These are phyloP conservation scores for Claviceps monticola DNA, from an alignment of 2,329 filamentous ascomycete genomes.

Conservation along the genomic window DNA sequence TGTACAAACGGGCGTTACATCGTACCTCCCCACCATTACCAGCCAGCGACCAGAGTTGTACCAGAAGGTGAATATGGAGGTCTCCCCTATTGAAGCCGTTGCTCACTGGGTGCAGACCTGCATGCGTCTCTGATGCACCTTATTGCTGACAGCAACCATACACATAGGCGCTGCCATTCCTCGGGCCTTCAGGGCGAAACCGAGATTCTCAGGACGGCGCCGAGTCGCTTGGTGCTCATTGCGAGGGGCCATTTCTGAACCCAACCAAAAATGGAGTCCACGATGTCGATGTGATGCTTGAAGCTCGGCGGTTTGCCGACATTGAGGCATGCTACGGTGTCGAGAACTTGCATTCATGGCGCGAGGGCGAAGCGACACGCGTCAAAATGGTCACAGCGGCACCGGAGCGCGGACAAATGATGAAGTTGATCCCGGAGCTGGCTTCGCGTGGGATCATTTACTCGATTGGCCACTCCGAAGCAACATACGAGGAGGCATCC, in stretches of 20 bases:
- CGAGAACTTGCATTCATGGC: conserved; percentile 42
- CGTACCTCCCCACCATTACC: conserved; percentile 73
- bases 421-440: conserved; percentile 52
- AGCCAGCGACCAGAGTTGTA: conserved; percentile 74
- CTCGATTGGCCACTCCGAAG: conserved; percentile 76
- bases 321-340: conserved; percentile 59
- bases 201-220: conserved; percentile 55
- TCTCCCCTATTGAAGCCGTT: neutral
- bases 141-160: neutral
- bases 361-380: conserved; percentile 22
- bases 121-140: neutral
- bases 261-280: conserved; percentile 79
- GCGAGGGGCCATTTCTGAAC: conserved; percentile 79
- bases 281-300: conserved; percentile 55
- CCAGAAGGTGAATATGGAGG: conserved; percentile 40
- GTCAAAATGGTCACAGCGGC: conserved; percentile 79
- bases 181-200: conserved; percentile 53
- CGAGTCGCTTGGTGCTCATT: conserved; percentile 80
- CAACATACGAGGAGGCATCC: conserved; percentile 70
- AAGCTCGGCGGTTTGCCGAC: conserved; percentile 49
- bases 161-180: conserved; percentile 51
- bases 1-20: conserved; percentile 70
- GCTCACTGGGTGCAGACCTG: neutral
- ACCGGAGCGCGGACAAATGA: conserved; percentile 64
- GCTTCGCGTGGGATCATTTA: conserved; percentile 53